Evolutionary conservation across 257 asterid genomes (phyloP).

Genomic region (Solanum dulcamara): DNA sequence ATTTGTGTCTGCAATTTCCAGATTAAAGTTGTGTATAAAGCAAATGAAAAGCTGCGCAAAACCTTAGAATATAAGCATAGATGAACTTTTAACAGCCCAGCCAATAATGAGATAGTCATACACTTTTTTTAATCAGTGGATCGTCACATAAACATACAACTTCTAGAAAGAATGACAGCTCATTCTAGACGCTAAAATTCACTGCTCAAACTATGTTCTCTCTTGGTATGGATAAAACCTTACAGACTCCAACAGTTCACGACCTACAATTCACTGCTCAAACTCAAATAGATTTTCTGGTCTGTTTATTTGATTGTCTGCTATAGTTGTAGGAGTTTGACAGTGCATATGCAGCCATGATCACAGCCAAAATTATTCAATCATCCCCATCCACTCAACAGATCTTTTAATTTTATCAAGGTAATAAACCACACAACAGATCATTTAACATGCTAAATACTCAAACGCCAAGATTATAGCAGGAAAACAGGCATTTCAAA

Average conservation of each 20-base stretch:
- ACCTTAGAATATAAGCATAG: neutral
- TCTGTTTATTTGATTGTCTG: neutral
- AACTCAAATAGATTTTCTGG: neutral
- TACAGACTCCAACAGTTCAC: neutral
- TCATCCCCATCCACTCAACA: neutral
- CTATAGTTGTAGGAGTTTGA: neutral
- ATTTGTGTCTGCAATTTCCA: conserved; percentile 58
- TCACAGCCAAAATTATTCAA: neutral
- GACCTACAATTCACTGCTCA: neutral
- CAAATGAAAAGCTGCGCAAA: neutral
- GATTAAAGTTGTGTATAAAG: neutral
- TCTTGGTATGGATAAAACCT: neutral
- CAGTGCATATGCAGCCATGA: neutral
- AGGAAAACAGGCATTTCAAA: neutral
- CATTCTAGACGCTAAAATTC: neutral
- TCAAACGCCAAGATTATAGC: neutral
- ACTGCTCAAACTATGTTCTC: neutral
- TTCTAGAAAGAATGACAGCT: neutral
- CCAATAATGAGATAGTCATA: neutral
- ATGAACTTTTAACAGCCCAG: neutral
- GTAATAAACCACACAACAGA: neutral
- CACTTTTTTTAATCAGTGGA: neutral
- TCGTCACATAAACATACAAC: neutral
- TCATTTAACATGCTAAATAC: neutral
- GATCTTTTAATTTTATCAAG: neutral